Evolutionary conservation across 768 basidiomycete species (phyloP).

Genomic region (Termitomyces sp.): DNA sequence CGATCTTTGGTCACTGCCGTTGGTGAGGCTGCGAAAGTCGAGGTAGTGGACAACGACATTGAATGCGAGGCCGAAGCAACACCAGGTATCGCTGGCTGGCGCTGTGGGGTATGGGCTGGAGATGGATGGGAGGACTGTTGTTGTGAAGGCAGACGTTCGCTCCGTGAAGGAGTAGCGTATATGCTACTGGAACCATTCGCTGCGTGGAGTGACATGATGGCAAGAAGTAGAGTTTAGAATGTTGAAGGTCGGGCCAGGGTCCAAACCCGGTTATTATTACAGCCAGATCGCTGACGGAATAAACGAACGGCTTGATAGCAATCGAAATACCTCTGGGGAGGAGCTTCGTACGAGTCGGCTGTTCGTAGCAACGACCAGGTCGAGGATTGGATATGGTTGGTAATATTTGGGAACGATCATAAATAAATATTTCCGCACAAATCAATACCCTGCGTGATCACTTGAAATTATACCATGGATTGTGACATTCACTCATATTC

Average conservation of each 20-base stretch:
- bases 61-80: slow-evolving; percentile 10
- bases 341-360: not conserved
- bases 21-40: slow-evolving; percentile 5
- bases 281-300: slow-evolving; percentile 3
- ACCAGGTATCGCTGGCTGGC: slow-evolving; percentile 6
- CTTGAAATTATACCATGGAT: not conserved
- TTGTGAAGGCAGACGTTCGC: slow-evolving; percentile 30
- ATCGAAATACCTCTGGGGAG: not conserved
- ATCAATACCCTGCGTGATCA: not conserved
- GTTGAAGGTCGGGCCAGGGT: slow-evolving; percentile 6
- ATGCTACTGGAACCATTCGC: slow-evolving; percentile 13
- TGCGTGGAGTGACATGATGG: slow-evolving; percentile 15
- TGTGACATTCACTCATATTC: not conserved
- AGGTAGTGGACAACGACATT: slow-evolving; percentile 10
- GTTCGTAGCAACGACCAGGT: slow-evolving; percentile 7
- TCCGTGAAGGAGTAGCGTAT: slow-evolving; percentile 25
- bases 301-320: not conserved
- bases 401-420: slow-evolving; percentile 9
- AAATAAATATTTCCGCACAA: not conserved
- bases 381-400: slow-evolving; percentile 8
- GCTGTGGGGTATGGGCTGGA: slow-evolving; percentile 22
- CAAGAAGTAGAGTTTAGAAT: slow-evolving; percentile 4
- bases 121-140: slow-evolving; percentile 27
- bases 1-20: slow-evolving; percentile 14
- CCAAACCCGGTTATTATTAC: slow-evolving; percentile 6